Conservation (phyloP, 2,329 filamentous ascomycete genomes). For the Bipolaris victoriae region DNA sequence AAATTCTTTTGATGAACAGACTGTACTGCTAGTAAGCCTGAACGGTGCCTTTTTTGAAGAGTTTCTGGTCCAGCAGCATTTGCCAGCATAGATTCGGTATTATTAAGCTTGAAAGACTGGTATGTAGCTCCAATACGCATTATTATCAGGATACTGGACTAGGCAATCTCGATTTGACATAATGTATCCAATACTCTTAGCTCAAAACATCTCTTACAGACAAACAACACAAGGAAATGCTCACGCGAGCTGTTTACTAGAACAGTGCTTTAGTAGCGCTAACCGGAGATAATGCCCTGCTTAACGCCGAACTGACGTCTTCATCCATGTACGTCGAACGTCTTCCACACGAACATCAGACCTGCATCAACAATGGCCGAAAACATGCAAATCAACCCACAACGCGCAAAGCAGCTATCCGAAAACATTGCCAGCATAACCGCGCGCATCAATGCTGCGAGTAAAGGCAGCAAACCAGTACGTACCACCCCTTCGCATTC, state of each 20-base stretch:
- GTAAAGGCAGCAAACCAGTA: slow-evolving; percentile 43
- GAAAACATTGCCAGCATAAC: slow-evolving; percentile 54
- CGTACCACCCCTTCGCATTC: neutral
- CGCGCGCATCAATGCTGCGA: slow-evolving; percentile 51
- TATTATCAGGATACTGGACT: too few species aligned
- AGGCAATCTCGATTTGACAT: too few species aligned
- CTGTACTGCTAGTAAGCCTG: slow-evolving; percentile 30
- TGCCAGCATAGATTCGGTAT: slow-evolving; percentile 3
- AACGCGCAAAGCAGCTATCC: slow-evolving; percentile 54
- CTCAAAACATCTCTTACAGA: neutral
- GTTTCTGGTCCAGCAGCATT: slow-evolving; percentile 13
- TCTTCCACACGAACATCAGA: slow-evolving; percentile 17
- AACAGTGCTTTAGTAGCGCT: neutral
- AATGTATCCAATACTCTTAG: neutral
- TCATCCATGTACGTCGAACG: slow-evolving; percentile 4
- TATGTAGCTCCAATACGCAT: neutral
- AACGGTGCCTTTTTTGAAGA: slow-evolving; percentile 26
- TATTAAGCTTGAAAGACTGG: neutral
- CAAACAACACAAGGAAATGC: too few species aligned
- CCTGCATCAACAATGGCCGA: slow-evolving; percentile 38
- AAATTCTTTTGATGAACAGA: slow-evolving; percentile 31
- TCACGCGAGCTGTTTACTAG: neutral
- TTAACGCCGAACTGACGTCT: slow-evolving; percentile 28
- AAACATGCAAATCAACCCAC: slow-evolving; percentile 51
- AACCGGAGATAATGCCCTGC: slow-evolving; percentile 15